Conservation (phyloP, 2,329 filamentous ascomycete genomes). For the Fusarium hostae region DNA sequence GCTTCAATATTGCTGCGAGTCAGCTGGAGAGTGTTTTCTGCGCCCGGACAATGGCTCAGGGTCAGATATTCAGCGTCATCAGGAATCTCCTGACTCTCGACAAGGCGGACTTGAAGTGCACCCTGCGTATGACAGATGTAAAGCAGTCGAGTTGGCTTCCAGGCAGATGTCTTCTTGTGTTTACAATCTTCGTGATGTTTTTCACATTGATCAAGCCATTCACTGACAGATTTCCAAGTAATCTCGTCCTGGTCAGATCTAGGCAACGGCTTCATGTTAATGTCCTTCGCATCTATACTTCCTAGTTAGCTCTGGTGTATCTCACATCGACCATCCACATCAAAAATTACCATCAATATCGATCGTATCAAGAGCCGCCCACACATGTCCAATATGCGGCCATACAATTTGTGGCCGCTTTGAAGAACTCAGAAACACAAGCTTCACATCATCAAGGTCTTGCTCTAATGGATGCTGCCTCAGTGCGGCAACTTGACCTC, state of each 20-base stretch:
- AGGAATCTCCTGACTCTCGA: neutral
- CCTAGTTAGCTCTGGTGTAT: neutral
- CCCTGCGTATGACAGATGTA: neutral
- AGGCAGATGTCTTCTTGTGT: neutral
- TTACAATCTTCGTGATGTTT: neutral
- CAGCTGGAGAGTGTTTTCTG: neutral
- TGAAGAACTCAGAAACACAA: neutral
- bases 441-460: neutral
- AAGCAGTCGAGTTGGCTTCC: slow-evolving; percentile 11
- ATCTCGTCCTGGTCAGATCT: neutral
- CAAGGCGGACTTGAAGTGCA: neutral
- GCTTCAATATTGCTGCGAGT: neutral
- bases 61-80: slow-evolving; percentile 6
- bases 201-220: slow-evolving; percentile 6
- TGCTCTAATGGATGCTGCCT: slow-evolving; percentile 1
- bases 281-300: neutral
- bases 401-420: neutral
- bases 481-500: neutral
- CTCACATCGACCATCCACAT: neutral
- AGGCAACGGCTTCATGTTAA: neutral
- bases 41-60: neutral
- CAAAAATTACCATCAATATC: neutral
- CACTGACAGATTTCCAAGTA: neutral
- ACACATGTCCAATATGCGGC: neutral
- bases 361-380: slow-evolving; percentile 7